Conservation (phyloP, 1,284 basidiomycete genomes). For the Microbotryomycetes sp. region DNA sequence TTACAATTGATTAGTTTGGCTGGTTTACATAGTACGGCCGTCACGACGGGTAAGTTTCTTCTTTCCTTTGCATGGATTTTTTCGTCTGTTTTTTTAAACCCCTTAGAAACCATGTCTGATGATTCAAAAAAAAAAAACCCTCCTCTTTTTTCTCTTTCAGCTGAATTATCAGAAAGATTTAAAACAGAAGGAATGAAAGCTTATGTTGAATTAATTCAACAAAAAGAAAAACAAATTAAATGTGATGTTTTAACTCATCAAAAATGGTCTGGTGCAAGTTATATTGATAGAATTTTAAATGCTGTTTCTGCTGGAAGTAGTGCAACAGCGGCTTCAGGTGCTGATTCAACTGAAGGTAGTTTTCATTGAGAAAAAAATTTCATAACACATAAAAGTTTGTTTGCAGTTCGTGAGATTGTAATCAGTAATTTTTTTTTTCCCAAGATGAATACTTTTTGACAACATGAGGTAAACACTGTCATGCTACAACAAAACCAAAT, state of each 20-base stretch:
- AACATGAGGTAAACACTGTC: too few species aligned
- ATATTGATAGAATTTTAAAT: slow-evolving; percentile 57
- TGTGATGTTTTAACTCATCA: slow-evolving; percentile 89
- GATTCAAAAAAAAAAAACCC: neutral
- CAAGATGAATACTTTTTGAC: too few species aligned
- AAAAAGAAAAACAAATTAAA: slow-evolving; percentile 80
- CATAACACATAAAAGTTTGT: neutral
- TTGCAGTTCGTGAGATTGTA: neutral
- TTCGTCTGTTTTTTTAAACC: neutral
- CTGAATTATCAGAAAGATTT: slow-evolving; percentile 59
- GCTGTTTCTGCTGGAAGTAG: slow-evolving; percentile 70
- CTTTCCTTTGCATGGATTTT: slow-evolving; percentile 36
- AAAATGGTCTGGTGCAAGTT: slow-evolving; percentile 86
- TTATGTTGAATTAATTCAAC: slow-evolving; percentile 75
- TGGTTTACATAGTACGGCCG: slow-evolving; percentile 78
- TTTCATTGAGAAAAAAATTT: slow-evolving; percentile 49
- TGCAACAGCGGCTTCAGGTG: slow-evolving; percentile 69
- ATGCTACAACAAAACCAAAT: too few species aligned
- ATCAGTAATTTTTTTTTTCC: neutral
- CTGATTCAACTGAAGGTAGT: slow-evolving; percentile 75
- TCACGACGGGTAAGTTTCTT: slow-evolving; percentile 64
- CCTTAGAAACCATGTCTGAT: neutral
- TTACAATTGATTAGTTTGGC: slow-evolving; percentile 80
- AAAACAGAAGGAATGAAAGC: slow-evolving; percentile 63
- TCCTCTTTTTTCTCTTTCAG: slow-evolving; percentile 45